Percentiles rank a stretch among this genome's conserved stretches.
These are phyloP conservation scores for Pseudisothecium myosuroides DNA, from an alignment of 225 moss, liverwort and hornwort genomes.

Conservation along the genomic window DNA sequence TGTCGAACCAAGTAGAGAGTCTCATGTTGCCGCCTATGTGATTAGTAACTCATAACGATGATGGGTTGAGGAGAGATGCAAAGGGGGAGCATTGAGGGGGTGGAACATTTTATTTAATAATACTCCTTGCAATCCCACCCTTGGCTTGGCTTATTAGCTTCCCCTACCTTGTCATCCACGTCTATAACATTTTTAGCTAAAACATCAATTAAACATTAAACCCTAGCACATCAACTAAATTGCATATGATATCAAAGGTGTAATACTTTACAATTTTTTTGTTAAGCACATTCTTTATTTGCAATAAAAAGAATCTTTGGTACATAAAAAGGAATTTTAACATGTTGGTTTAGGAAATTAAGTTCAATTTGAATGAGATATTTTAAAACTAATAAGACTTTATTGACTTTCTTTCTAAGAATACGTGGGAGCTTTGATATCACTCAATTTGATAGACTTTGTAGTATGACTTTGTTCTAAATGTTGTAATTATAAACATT, in stretches of 20 bases:
- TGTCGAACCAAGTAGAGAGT: neutral
- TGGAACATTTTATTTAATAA: neutral
- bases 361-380: neutral
- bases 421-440: no score
- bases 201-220: neutral
- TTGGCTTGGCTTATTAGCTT: neutral
- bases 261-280: neutral
- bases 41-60: neutral
- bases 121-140: conserved; percentile 3
- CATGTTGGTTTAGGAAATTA: fast-evolving
- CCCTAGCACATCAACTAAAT: no score
- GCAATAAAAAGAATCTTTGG: no score
- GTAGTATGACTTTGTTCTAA: no score
- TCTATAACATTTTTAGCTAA: fast-evolving
- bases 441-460: neutral
- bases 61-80: neutral
- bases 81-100: neutral
- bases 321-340: neutral
- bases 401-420: fast-evolving
- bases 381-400: neutral
- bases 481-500: neutral
- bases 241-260: neutral
- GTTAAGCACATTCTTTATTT: neutral
- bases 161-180: neutral
- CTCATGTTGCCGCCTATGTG: neutral